These are phyloP conservation scores for Aspergillus novoparasiticus DNA, from an alignment of 2,329 filamentous ascomycete species.

Conservation along the genomic window DNA sequence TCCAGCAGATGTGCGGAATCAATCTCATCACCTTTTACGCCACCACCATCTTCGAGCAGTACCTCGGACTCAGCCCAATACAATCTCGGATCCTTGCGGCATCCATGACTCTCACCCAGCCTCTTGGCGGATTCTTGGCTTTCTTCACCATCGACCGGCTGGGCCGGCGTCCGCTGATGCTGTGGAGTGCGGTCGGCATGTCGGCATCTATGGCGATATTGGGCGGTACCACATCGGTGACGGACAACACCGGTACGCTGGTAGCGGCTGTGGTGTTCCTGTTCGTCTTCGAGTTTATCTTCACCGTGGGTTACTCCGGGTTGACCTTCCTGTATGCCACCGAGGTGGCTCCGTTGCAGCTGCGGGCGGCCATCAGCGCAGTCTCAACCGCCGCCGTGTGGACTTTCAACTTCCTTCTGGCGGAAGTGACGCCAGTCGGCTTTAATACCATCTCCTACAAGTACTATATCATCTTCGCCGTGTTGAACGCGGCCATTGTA, in stretches of 20 bases:
- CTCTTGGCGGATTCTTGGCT: conserved; percentile 46
- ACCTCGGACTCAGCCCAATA: conserved; percentile 26
- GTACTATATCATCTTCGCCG: conserved; percentile 50
- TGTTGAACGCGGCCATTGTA: conserved; percentile 39
- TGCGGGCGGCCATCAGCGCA: conserved; percentile 54
- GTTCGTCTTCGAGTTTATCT: conserved; percentile 63
- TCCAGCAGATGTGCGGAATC: conserved; percentile 42
- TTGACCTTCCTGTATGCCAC: conserved; percentile 64
- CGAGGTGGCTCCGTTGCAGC: conserved; percentile 53
- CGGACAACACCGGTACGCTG: conserved; percentile 48
- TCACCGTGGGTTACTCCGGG: conserved; percentile 61
- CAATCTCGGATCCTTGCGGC: conserved; percentile 32
- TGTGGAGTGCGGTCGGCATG: conserved; percentile 34
- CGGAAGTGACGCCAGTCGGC: conserved; percentile 40
- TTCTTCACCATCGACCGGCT: conserved; percentile 51
- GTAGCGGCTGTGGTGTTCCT: conserved; percentile 59
- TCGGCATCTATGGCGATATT: conserved; percentile 40
- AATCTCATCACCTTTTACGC: conserved; percentile 42
- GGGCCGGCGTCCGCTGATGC: conserved; percentile 40
- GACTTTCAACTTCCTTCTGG: conserved; percentile 42
- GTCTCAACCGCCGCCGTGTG: conserved; percentile 54
- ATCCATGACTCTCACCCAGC: conserved; percentile 33
- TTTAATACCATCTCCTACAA: conserved; percentile 51
- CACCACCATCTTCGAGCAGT: conserved; percentile 42
- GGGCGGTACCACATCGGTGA: conserved; percentile 53